These are phyloP conservation scores for Fusarium ramigenum DNA, from an alignment of 2,329 filamentous ascomycete genomes.

Conservation along the genomic window DNA sequence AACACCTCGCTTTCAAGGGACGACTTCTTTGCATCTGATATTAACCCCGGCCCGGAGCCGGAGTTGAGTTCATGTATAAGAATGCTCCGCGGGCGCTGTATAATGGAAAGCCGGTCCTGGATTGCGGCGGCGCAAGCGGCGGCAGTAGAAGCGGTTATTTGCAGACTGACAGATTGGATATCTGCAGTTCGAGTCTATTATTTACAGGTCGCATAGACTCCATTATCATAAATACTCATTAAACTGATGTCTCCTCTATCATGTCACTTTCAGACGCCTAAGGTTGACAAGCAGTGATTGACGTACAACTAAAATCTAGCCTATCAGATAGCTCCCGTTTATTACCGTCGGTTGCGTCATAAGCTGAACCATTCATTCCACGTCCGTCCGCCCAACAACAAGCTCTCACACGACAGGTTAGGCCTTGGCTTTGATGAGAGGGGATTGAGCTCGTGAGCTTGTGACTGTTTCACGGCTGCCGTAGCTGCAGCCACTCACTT, in stretches of 20 bases:
- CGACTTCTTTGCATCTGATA: not conserved
- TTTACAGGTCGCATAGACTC: not conserved
- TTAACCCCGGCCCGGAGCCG: conserved; percentile 26
- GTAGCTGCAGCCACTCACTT: conserved; percentile 22
- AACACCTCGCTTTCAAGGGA: not conserved
- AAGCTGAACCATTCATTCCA: conserved; percentile 13
- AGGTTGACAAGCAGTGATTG: not conserved
- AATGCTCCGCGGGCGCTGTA: not conserved
- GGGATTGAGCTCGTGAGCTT: not conserved
- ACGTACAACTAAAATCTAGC: not conserved
- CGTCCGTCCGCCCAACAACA: conserved; percentile 13
- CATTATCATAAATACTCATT: too few relatives aligned
- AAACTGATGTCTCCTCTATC: not conserved
- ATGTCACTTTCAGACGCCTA: not conserved
- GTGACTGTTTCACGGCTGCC: conserved; percentile 24
- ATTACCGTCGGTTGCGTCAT: conserved; percentile 19
- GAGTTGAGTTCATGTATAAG: not conserved
- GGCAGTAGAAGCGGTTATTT: not conserved
- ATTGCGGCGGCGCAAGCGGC: conserved; percentile 9
- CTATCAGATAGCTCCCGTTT: conserved; percentile 15
- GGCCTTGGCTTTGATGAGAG: not conserved
- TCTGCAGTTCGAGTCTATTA: not conserved
- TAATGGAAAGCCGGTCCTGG: conserved; percentile 4
- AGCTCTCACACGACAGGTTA: not conserved
- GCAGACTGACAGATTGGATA: not conserved